These are phyloP conservation scores for Yamagishiella unicocca DNA, from an alignment of 139 green algal species.

Conservation along the genomic window DNA sequence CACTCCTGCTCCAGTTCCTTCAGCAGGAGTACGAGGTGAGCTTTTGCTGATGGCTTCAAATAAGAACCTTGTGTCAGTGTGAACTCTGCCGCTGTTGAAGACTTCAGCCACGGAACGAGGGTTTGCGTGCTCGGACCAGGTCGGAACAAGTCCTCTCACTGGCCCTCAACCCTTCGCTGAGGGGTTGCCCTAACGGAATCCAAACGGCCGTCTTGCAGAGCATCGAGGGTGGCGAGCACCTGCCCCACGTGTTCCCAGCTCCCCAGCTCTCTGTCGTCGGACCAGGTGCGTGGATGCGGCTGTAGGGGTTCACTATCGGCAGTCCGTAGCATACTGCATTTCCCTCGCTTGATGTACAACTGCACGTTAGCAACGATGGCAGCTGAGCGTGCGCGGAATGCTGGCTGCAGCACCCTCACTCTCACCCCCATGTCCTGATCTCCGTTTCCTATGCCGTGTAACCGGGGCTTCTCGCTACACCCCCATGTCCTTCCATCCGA, in stretches of 20 bases:
- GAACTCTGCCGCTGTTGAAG: neutral
- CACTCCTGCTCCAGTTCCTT: slow-evolving; percentile 72
- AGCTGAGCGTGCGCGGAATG: too few relatives aligned
- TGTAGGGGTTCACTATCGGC: too few relatives aligned
- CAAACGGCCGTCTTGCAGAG: slow-evolving; percentile 27
- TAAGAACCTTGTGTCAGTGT: neutral
- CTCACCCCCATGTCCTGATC: too few relatives aligned
- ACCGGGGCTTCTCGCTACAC: too few relatives aligned
- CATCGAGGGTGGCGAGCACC: slow-evolving; percentile 57
- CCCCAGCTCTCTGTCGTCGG: neutral
- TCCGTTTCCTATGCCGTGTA: too few relatives aligned
- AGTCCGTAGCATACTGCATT: too few relatives aligned
- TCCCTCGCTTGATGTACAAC: too few relatives aligned
- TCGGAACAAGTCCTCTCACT: too few relatives aligned
- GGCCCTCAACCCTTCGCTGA: neutral
- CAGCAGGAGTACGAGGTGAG: slow-evolving; percentile 81
- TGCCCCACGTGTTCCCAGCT: slow-evolving; percentile 57
- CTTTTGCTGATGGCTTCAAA: neutral
- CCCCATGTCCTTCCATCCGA: neutral
- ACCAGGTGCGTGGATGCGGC: slow-evolving; percentile 7
- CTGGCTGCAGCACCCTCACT: too few relatives aligned
- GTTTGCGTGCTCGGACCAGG: too few relatives aligned
- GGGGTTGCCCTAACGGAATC: neutral
- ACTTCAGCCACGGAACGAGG: neutral
- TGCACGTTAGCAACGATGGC: too few relatives aligned